Evolutionary conservation across 768 basidiomycete genomes (phyloP).

Genomic region (Chalciporus piperatus): DNA sequence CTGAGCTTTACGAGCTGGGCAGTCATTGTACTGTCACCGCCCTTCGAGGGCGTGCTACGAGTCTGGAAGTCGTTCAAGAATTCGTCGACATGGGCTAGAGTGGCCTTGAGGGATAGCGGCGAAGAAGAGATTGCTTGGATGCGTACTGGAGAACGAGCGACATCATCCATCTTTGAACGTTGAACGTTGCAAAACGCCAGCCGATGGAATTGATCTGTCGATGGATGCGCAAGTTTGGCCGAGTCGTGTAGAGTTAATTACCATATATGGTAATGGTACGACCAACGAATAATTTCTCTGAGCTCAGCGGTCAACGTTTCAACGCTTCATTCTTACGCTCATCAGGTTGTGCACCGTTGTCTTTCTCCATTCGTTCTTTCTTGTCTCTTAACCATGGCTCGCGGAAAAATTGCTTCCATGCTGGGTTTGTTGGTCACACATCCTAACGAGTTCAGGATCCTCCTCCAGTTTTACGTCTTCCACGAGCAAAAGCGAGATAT

Average conservation of each 20-base stretch:
- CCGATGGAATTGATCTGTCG: no score
- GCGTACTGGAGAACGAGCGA: slow-evolving; percentile 47
- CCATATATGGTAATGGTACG: slow-evolving; percentile 12
- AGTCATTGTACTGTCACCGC: slow-evolving; percentile 53
- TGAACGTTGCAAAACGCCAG: no score
- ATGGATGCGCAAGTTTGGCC: no score
- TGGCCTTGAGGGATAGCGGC: slow-evolving; percentile 38
- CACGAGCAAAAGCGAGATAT: slow-evolving; percentile 84
- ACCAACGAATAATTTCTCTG: background rate
- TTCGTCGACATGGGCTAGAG: slow-evolving; percentile 39
- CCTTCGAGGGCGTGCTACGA: slow-evolving; percentile 45
- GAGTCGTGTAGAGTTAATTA: slow-evolving; percentile 7
- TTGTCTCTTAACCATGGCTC: slow-evolving; percentile 24
- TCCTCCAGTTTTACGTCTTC: slow-evolving; percentile 82
- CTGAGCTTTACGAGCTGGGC: slow-evolving; percentile 59
- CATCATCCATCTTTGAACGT: slow-evolving; percentile 43
- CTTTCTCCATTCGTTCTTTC: background rate
- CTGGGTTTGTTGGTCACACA: slow-evolving; percentile 70
- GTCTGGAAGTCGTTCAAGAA: slow-evolving; percentile 52
- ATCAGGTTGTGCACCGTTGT: background rate
- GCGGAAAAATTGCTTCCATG: slow-evolving; percentile 57
- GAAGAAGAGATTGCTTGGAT: slow-evolving; percentile 38
- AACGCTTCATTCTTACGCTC: background rate
- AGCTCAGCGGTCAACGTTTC: background rate
- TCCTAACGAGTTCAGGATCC: slow-evolving; percentile 77